These are phyloP conservation scores for Solanum chaucha DNA, from an alignment of 257 asterid genomes.

Conservation along the genomic window DNA sequence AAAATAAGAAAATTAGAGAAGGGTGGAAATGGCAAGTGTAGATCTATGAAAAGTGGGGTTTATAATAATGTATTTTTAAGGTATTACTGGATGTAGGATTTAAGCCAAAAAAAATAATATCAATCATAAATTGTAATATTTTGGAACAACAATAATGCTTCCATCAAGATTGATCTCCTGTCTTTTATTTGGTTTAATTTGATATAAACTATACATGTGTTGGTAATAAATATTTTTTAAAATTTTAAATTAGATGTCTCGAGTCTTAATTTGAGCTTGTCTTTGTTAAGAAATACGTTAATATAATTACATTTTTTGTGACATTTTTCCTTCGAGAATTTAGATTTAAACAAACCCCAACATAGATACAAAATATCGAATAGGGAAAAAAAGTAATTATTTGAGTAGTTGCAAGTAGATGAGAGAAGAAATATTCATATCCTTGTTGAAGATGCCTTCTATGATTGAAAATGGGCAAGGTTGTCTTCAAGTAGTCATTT, in stretches of 20 bases:
- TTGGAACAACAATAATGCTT: slow-evolving; percentile 21
- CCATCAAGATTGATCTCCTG: slow-evolving; percentile 24
- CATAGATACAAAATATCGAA: no score
- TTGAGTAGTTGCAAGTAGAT: slow-evolving; percentile 1
- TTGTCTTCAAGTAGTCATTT: slow-evolving; percentile 1
- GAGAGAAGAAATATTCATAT: slow-evolving; percentile 1
- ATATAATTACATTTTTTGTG: accelerated
- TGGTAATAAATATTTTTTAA: accelerated
- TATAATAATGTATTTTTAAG: slow-evolving; percentile 24
- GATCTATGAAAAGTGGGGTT: slow-evolving; percentile 31
- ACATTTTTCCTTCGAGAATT: accelerated
- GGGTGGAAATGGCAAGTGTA: slow-evolving; percentile 23
- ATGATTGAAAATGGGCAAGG: slow-evolving; percentile 12
- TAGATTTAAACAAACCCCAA: background rate
- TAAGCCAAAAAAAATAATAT: background rate
- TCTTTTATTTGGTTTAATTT: background rate
- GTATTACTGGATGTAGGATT: slow-evolving; percentile 8
- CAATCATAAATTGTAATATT: slow-evolving; percentile 18
- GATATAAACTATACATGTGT: background rate
- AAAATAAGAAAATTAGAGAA: background rate
- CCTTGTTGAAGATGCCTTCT: slow-evolving; percentile 14
- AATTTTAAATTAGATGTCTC: accelerated
- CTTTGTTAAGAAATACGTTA: background rate
- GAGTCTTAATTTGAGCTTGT: background rate
- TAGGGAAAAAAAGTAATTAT: background rate